phyloP scores from a whole-genome alignment of 2,329 filamentous ascomycete genomes.

The Arthrobotrys entomopaga region DNA sequence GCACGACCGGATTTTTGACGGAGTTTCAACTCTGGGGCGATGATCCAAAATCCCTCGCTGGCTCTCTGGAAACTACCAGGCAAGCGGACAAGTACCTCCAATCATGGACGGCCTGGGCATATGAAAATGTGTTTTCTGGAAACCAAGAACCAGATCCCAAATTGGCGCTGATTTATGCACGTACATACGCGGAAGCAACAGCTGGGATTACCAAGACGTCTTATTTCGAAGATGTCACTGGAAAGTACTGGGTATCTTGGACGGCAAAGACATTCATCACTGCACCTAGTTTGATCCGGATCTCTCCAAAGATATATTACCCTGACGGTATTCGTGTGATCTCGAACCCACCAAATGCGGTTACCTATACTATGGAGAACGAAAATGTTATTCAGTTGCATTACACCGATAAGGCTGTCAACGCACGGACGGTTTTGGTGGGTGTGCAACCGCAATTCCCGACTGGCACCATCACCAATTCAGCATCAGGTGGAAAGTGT shows the following conservation, averaged over 20 bases:
- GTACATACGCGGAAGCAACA: slow-evolving; percentile 50
- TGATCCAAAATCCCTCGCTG: slow-evolving; percentile 7
- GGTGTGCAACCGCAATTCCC: slow-evolving; percentile 46
- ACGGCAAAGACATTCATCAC: slow-evolving; percentile 38
- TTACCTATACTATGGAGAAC: slow-evolving; percentile 42
- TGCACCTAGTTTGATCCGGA: slow-evolving; percentile 44
- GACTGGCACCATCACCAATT: slow-evolving; percentile 40
- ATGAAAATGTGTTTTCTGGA: slow-evolving; percentile 46
- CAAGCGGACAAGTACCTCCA: slow-evolving; percentile 48
- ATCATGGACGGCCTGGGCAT: slow-evolving; percentile 52
- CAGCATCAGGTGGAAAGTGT: slow-evolving; percentile 40
- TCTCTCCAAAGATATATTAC: slow-evolving; percentile 44
- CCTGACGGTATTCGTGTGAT: slow-evolving; percentile 51
- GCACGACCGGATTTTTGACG: slow-evolving; percentile 40
- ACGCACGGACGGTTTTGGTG: slow-evolving; percentile 18
- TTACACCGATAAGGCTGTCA: slow-evolving; percentile 44
- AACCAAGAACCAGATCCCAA: slow-evolving; percentile 17
- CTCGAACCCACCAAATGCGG: slow-evolving; percentile 38
- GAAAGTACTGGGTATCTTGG: slow-evolving; percentile 53
- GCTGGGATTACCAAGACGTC: slow-evolving; percentile 43
- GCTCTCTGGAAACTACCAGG: slow-evolving; percentile 30
- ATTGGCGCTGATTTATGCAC: slow-evolving; percentile 33
- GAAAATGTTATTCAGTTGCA: slow-evolving; percentile 45
- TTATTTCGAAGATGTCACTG: slow-evolving; percentile 50
- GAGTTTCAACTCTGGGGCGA: slow-evolving; percentile 46